Conservation (phyloP, 495 filamentous ascomycete genomes). For the Penicillium tannophilum region DNA sequence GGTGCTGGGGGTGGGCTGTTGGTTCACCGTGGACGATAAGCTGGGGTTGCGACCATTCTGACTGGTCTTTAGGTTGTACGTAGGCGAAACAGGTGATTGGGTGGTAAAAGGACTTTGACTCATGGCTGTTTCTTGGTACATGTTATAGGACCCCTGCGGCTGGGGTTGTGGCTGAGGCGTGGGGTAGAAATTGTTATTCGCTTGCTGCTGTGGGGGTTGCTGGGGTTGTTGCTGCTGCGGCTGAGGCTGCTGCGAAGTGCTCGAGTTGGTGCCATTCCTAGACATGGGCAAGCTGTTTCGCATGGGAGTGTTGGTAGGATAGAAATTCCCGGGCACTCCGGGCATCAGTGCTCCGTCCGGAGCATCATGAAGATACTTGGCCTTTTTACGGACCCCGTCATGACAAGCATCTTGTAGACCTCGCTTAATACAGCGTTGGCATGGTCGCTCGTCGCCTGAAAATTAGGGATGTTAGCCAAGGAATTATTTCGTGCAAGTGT, state of each 20-base stretch:
- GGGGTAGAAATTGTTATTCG: conserved; percentile 11
- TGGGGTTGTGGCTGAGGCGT: conserved; percentile 26
- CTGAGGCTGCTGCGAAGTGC: conserved; percentile 25
- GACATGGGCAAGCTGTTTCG: conserved; percentile 34
- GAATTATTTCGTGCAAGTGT: conserved; percentile 8
- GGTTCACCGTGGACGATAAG: conserved; percentile 37
- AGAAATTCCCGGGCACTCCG: conserved; percentile 51
- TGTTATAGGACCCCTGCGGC: conserved; percentile 38
- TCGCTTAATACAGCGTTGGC: conserved; percentile 90
- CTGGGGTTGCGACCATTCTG: conserved; percentile 42
- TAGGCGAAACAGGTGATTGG: conserved; percentile 70
- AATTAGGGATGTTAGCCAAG: conserved; percentile 21
- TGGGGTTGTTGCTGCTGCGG: conserved; percentile 37
- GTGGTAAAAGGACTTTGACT: conserved; percentile 60
- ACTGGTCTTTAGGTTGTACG: conserved; percentile 54
- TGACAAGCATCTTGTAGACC: conserved; percentile 87
- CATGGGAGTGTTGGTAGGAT: conserved; percentile 36
- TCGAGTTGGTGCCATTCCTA: conserved; percentile 35
- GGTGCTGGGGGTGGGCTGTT: conserved; percentile 33
- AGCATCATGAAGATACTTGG: conserved; percentile 97
- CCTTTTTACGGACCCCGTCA: conserved; percentile 93
- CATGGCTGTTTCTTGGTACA: conserved; percentile 43
- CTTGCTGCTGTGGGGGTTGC: conserved; percentile 35
- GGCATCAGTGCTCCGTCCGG: conserved; percentile 75
- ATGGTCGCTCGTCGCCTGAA: conserved; percentile 83